A percentile compares a stretch with the other conserved stretches of the same genome.
phyloP scores from a whole-genome alignment of 345 rosid genomes.

The Acer yangbiense region DNA sequence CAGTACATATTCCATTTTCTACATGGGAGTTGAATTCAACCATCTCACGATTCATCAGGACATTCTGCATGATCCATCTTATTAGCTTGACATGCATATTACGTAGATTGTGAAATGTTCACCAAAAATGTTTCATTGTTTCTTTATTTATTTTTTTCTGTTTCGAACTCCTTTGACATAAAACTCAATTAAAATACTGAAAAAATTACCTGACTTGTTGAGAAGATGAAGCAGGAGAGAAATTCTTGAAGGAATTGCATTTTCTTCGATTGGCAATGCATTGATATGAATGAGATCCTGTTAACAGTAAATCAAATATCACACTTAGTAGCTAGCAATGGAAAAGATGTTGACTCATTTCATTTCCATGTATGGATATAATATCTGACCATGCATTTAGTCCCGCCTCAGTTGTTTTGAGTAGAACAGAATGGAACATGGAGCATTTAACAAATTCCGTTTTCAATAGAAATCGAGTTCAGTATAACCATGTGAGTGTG shows the following conservation, averaged over 20 bases:
- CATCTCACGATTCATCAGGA: constrained; percentile 3
- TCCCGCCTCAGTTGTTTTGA: constrained; percentile 4
- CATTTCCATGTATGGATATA: neutral
- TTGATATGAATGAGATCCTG: constrained; percentile 14
- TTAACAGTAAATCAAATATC: constrained; percentile 10
- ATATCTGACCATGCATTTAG: constrained; percentile 1
- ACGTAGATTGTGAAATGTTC: neutral
- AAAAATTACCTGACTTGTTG: constrained; percentile 26
- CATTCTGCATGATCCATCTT: constrained; percentile 8
- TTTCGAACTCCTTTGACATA: neutral
- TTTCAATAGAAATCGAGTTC: constrained; percentile 52
- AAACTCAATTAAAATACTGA: neutral
- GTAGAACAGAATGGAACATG: constrained; percentile 5
- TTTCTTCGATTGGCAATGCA: neutral
- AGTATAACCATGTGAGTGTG: constrained; percentile 54
- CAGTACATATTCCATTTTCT: constrained; percentile 3
- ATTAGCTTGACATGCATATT: constrained; percentile 12
- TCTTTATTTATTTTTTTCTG: neutral
- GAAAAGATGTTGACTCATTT: constrained; percentile 9
- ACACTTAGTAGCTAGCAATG: constrained; percentile 1
- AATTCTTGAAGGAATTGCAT: constrained; percentile 1
- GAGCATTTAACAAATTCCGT: constrained; percentile 8
- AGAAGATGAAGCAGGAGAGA: constrained; percentile 2
- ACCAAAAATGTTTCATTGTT: neutral
- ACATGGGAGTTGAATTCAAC: constrained; percentile 12